Conservation (phyloP, 768 basidiomycete species). For the Sporobolomyces pararoseus region DNA sequence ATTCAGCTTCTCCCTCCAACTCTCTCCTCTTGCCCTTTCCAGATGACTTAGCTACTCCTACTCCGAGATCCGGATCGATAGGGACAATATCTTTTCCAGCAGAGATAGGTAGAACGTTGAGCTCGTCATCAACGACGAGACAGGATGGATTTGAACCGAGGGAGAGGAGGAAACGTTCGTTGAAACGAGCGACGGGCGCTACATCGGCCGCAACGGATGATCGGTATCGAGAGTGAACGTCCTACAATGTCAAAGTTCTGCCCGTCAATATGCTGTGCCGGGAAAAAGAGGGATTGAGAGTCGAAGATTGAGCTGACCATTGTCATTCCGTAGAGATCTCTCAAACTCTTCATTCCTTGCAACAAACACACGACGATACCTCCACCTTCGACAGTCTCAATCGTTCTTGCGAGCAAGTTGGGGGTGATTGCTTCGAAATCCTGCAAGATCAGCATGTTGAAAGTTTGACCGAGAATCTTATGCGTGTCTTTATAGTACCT, state of each 20-base stretch:
- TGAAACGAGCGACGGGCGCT: constrained; percentile 86
- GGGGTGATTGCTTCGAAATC: constrained; percentile 98
- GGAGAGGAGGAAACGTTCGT: constrained; percentile 97
- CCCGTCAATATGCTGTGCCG: no score
- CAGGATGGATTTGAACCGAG: constrained; percentile 89
- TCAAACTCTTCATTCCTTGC: constrained; percentile 89
- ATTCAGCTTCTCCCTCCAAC: constrained; percentile 54
- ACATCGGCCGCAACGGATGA: constrained; percentile 59
- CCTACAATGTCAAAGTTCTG: no score
- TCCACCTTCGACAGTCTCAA: constrained; percentile 97
- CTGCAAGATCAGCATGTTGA: constrained; percentile 92
- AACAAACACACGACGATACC: constrained; percentile 72
- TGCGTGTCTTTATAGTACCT: constrained; percentile 96
- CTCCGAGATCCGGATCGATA: constrained; percentile 49
- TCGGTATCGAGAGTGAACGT: constrained; percentile 90
- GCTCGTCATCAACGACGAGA: constrained; percentile 90
- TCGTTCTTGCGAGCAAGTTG: constrained; percentile 89
- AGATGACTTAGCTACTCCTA: constrained; percentile 34
- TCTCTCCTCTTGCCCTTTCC: constrained; percentile 54
- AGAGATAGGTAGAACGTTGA: constrained; percentile 94
- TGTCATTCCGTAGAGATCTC: constrained; percentile 88
- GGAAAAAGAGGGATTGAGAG: neutral
- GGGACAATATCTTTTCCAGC: constrained; percentile 86
- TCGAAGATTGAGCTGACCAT: constrained; percentile 52
- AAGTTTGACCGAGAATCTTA: constrained; percentile 94